Conservation (phyloP, 306 rosid genomes). For the Lagenaria siceraria region DNA sequence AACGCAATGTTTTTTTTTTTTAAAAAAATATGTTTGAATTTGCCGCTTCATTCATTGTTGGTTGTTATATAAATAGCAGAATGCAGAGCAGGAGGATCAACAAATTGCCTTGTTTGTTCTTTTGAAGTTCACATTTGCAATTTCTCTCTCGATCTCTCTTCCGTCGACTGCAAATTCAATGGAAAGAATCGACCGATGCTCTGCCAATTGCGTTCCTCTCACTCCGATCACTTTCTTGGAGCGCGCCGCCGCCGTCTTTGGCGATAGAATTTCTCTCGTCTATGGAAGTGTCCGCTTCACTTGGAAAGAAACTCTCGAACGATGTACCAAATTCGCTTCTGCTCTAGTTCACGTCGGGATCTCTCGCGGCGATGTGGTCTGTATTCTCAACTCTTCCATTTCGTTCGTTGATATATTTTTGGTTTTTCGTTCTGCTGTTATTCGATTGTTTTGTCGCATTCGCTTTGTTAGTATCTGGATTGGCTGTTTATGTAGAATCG, state of each 20-base stretch:
- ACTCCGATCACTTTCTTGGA: slow-evolving; percentile 75
- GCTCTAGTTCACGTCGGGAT: slow-evolving; percentile 36
- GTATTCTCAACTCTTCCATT: background rate
- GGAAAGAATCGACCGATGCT: slow-evolving; percentile 28
- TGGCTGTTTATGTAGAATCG: background rate
- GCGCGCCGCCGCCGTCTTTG: slow-evolving; percentile 57
- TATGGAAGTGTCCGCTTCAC: slow-evolving; percentile 35
- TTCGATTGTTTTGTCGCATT: background rate
- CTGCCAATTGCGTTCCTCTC: slow-evolving; percentile 54
- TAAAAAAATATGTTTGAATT: background rate
- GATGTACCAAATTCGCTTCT: slow-evolving; percentile 71
- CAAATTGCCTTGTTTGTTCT: background rate
- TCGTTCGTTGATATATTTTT: too few relatives aligned
- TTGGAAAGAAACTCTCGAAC: slow-evolving; percentile 52
- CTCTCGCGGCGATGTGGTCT: slow-evolving; percentile 50
- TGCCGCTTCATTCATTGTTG: background rate
- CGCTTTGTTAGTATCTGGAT: background rate
- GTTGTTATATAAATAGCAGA: background rate
- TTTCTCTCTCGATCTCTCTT: background rate
- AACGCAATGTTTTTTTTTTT: background rate
- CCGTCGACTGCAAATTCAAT: background rate
- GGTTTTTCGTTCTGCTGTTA: background rate
- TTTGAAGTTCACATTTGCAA: background rate
- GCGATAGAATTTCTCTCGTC: slow-evolving; percentile 35
- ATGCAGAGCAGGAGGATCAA: background rate